Evolutionary conservation across 768 basidiomycete species (phyloP).

Genomic region (Leucocoprinus leucothites): DNA sequence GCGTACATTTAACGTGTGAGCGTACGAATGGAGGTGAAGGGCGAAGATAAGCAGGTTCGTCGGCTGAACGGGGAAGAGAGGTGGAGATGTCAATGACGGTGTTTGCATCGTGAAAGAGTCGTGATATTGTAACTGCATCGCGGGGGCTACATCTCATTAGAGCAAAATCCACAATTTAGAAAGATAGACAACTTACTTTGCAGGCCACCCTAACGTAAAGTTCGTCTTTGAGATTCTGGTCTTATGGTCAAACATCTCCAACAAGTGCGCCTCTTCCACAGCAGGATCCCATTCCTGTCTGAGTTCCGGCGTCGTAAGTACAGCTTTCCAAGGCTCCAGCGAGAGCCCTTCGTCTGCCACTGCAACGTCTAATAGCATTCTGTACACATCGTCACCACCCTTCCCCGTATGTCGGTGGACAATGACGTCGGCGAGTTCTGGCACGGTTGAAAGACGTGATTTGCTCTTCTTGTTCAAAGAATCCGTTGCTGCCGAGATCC

Average conservation of each 20-base stretch:
- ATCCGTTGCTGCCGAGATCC: constrained; percentile 50
- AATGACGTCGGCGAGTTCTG: constrained; percentile 68
- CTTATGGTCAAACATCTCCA: constrained; percentile 84
- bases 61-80: constrained; percentile 86
- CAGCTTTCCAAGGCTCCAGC: constrained; percentile 77
- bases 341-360: constrained; percentile 57
- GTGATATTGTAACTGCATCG: constrained; percentile 91
- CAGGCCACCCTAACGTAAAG: constrained; percentile 94
- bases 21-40: constrained; percentile 92
- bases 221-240: constrained; percentile 89
- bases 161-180: not conserved
- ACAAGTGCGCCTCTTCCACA: constrained; percentile 76
- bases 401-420: constrained; percentile 73
- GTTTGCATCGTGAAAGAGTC: constrained; percentile 74
- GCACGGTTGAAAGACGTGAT: constrained; percentile 42
- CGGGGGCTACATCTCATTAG: constrained; percentile 60
- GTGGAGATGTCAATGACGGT: constrained; percentile 90
- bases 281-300: constrained; percentile 93
- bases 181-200: constrained; percentile 64
- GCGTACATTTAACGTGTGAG: constrained; percentile 71
- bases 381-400: constrained; percentile 73
- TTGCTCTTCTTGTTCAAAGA: constrained; percentile 60
- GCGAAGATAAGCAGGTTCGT: constrained; percentile 88
- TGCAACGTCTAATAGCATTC: constrained; percentile 79
- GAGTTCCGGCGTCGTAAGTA: constrained; percentile 82